phyloP scores from a whole-genome alignment of 2,329 filamentous ascomycete genomes.

The Seiridium cupressi region DNA sequence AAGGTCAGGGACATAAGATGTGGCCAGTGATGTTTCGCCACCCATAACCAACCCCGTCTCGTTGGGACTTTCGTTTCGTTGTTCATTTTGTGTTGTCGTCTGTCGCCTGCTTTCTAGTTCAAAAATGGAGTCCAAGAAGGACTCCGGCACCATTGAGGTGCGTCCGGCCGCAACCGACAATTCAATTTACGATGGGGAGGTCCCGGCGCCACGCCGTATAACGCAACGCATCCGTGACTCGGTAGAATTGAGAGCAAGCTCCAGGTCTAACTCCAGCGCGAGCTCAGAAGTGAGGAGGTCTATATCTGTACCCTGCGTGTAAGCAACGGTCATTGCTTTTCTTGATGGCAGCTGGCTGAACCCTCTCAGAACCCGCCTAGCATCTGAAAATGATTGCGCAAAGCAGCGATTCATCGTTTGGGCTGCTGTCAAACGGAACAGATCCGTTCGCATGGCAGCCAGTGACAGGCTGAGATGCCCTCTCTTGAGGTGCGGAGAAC shows the following conservation, averaged over 20 bases:
- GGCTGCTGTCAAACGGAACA: slow-evolving; percentile 55
- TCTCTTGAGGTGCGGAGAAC: slow-evolving; percentile 47
- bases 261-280: slow-evolving; percentile 18
- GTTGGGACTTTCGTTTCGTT: not conserved
- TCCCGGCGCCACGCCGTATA: slow-evolving; percentile 19
- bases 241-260: slow-evolving; percentile 18
- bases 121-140: slow-evolving; percentile 8
- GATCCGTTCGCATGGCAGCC: slow-evolving; percentile 42
- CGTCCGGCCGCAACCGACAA: slow-evolving; percentile 6
- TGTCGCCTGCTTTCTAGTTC: not conserved
- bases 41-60: not conserved
- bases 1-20: slow-evolving; percentile 1
- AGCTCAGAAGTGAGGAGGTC: slow-evolving; percentile 19
- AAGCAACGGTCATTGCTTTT: slow-evolving; percentile 14
- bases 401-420: slow-evolving; percentile 55
- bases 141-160: slow-evolving; percentile 7
- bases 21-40: not conserved
- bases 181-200: slow-evolving; percentile 18
- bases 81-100: not conserved
- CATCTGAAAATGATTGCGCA: slow-evolving; percentile 47
- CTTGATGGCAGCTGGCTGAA: slow-evolving; percentile 16
- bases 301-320: slow-evolving; percentile 27
- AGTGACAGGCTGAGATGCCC: slow-evolving; percentile 51
- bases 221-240: slow-evolving; percentile 13
- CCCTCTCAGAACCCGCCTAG: slow-evolving; percentile 39